phyloP scores from a whole-genome alignment of 2,329 filamentous ascomycete genomes.

The Akanthomyces muscarius region DNA sequence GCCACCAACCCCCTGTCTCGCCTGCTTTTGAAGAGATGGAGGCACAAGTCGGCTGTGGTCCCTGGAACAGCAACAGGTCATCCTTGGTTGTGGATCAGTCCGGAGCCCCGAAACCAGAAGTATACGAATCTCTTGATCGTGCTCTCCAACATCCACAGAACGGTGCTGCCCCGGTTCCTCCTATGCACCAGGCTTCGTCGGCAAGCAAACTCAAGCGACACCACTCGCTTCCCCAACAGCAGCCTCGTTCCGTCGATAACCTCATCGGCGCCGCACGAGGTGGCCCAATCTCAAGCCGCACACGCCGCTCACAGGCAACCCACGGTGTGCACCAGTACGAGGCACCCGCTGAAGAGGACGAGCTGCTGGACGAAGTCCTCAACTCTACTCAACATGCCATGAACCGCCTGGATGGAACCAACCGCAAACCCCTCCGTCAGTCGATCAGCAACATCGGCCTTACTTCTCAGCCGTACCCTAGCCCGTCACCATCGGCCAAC shows the following conservation, averaged over 20 bases:
- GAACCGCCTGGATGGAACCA: constrained; percentile 58
- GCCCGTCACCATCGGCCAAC: constrained; percentile 74
- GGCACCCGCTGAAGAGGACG: constrained; percentile 92
- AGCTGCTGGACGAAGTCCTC: constrained; percentile 85
- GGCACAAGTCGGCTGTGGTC: constrained; percentile 85
- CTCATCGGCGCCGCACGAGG: constrained; percentile 52
- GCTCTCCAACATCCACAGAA: constrained; percentile 50
- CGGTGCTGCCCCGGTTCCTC: constrained; percentile 42
- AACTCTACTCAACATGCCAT: constrained; percentile 72
- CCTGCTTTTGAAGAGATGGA: constrained; percentile 83
- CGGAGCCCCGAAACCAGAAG: constrained; percentile 50
- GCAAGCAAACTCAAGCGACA: constrained; percentile 58
- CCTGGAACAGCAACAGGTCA: constrained; percentile 81
- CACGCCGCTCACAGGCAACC: constrained; percentile 68
- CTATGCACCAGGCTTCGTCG: constrained; percentile 46
- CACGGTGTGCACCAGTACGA: constrained; percentile 84
- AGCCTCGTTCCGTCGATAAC: constrained; percentile 61
- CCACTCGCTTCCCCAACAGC: constrained; percentile 60
- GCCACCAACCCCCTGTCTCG: constrained; percentile 77
- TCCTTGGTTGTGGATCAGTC: constrained; percentile 71
- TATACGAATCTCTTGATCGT: constrained; percentile 58
- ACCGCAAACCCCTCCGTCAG: constrained; percentile 47
- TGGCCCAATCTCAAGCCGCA: constrained; percentile 71
- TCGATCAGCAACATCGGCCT: constrained; percentile 61
- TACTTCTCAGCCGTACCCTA: constrained; percentile 57